These are phyloP conservation scores for Gorgonomyces haynaldii DNA, from an alignment of 192 early-diverging fungal species.

Conservation along the genomic window DNA sequence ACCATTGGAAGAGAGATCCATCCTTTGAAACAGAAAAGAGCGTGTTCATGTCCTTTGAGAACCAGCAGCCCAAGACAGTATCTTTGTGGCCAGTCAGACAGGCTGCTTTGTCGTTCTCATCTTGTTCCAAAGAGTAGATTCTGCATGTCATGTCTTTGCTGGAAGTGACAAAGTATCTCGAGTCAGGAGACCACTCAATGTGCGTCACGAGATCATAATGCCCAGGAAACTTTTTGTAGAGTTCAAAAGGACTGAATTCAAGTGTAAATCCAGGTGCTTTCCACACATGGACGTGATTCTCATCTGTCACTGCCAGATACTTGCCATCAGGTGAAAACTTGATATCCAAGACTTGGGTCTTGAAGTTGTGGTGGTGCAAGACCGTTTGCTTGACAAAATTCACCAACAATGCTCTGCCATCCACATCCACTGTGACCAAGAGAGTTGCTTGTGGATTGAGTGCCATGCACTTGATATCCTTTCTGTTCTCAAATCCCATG, in stretches of 20 bases:
- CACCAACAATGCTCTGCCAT: conserved; percentile 75
- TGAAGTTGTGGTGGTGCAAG: conserved; percentile 85
- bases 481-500: conserved; percentile 86
- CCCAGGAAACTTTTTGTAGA: conserved; percentile 67
- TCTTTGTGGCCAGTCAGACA: conserved; percentile 78
- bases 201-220: conserved; percentile 74
- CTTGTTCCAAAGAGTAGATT: conserved; percentile 57
- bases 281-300: conserved; percentile 81
- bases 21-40: conserved; percentile 83
- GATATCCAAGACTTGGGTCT: conserved; percentile 64
- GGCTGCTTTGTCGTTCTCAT: conserved; percentile 49
- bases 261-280: conserved; percentile 78
- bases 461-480: conserved; percentile 79
- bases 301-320: conserved; percentile 77
- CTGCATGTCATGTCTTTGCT: conserved; percentile 78
- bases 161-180: conserved; percentile 49
- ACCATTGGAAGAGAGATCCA: conserved; percentile 79
- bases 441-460: conserved; percentile 79
- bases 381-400: conserved; percentile 77
- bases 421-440: conserved; percentile 84
- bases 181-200: conserved; percentile 81
- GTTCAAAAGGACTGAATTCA: conserved; percentile 86
- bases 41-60: conserved; percentile 50
- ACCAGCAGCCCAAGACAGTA: conserved; percentile 74
- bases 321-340: conserved; percentile 88